These are phyloP conservation scores for Microdochium nivale DNA, from an alignment of 2,329 filamentous ascomycete genomes.

Conservation along the genomic window DNA sequence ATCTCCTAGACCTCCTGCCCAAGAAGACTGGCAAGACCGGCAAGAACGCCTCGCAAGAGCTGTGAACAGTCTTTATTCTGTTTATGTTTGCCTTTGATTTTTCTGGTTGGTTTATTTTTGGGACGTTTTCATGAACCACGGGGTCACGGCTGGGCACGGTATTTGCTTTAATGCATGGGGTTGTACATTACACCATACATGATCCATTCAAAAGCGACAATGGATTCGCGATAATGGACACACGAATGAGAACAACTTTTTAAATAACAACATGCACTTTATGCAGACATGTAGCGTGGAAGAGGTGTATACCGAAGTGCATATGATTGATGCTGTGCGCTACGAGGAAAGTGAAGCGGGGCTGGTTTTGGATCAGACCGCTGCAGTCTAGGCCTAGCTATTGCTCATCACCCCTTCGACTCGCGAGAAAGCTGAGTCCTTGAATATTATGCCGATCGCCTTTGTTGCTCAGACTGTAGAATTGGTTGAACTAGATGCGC, in stretches of 20 bases:
- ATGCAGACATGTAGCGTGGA: neutral
- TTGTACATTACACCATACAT: slow-evolving; percentile 52
- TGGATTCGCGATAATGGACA: slow-evolving; percentile 27
- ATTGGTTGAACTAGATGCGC: too few relatives aligned
- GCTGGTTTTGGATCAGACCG: too few relatives aligned
- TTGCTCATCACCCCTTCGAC: too few relatives aligned
- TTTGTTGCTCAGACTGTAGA: too few relatives aligned
- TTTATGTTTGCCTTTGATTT: slow-evolving; percentile 44
- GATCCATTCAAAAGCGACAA: slow-evolving; percentile 51
- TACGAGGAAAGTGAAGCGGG: too few relatives aligned
- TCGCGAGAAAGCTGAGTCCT: too few relatives aligned
- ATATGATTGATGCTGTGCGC: slow-evolving; percentile 20
- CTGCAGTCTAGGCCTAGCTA: too few relatives aligned
- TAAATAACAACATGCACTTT: slow-evolving; percentile 21
- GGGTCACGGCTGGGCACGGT: slow-evolving; percentile 71
- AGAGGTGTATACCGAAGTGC: slow-evolving; percentile 7
- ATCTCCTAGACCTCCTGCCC: slow-evolving; percentile 74
- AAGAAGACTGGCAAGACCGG: slow-evolving; percentile 98
- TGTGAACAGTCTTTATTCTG: slow-evolving; percentile 49
- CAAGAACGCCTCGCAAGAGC: slow-evolving; percentile 89
- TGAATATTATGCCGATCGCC: too few relatives aligned
- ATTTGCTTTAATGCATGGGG: slow-evolving; percentile 50
- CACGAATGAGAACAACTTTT: slow-evolving; percentile 51
- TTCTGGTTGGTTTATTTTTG: slow-evolving; percentile 51
- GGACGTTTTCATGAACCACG: slow-evolving; percentile 71